A percentile compares a stretch with the other conserved stretches of the same genome.
Evolutionary conservation across 371 early-diverging fungal species (phyloP).

Genomic region (Syncephalis fuscata): DNA sequence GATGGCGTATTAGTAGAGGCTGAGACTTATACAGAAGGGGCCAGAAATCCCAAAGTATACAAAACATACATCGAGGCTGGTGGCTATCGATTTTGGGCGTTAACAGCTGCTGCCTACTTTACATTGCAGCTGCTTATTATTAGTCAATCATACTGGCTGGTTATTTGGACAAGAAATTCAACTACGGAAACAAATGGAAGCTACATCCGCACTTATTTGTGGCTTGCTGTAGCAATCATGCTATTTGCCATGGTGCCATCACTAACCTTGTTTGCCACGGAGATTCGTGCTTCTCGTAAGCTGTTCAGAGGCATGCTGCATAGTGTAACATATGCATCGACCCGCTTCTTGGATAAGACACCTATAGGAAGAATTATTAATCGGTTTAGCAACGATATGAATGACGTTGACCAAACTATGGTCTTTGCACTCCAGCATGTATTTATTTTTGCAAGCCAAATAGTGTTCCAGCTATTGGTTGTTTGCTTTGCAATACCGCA

Average conservation of each 20-base stretch:
- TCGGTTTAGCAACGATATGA: slow-evolving; percentile 66
- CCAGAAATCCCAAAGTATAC: slow-evolving; percentile 39
- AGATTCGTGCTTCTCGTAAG: too few relatives aligned
- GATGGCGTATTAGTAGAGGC: slow-evolving; percentile 32
- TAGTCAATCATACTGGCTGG: slow-evolving; percentile 17
- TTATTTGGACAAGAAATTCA: too few relatives aligned
- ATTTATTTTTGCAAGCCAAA: slow-evolving; percentile 22
- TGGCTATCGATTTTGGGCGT: slow-evolving; percentile 42
- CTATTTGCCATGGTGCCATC: too few relatives aligned
- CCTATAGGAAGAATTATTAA: slow-evolving; percentile 72
- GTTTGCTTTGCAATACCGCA: slow-evolving; percentile 36
- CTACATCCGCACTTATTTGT: too few relatives aligned
- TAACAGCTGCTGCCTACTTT: slow-evolving; percentile 24
- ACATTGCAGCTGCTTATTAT: slow-evolving; percentile 23
- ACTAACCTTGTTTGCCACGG: too few relatives aligned
- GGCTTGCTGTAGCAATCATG: too few relatives aligned
- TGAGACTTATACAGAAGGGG: slow-evolving; percentile 44
- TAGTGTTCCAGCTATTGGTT: slow-evolving; percentile 39
- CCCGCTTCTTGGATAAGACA: slow-evolving; percentile 76
- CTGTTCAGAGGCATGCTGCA: too few relatives aligned
- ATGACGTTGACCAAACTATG: slow-evolving; percentile 43
- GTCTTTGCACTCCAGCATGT: slow-evolving; percentile 29
- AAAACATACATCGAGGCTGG: slow-evolving; percentile 38
- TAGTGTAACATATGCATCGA: slow-evolving; percentile 25
- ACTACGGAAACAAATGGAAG: too few relatives aligned